phyloP scores from a whole-genome alignment of 441 rosid genomes.

The Adansonia madagascariensis region DNA sequence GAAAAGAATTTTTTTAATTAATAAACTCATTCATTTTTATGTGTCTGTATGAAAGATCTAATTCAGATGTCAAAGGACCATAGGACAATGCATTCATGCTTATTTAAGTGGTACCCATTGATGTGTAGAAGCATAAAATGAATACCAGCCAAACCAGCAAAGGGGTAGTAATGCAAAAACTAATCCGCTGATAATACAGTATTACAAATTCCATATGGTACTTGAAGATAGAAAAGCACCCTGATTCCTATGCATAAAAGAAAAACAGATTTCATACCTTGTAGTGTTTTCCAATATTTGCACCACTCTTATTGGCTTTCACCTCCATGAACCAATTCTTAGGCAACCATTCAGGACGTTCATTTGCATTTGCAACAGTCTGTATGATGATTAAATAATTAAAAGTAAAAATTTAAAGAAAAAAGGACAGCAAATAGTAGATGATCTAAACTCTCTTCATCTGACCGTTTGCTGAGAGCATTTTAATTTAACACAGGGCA shows the following conservation, averaged over 20 bases:
- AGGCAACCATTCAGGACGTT: slow-evolving; percentile 51
- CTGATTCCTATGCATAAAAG: slow-evolving; percentile 17
- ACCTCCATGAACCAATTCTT: slow-evolving; percentile 44
- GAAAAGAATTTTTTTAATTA: background rate
- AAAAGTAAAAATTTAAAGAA: background rate
- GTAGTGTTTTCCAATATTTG: slow-evolving; percentile 30
- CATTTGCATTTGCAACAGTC: slow-evolving; percentile 29
- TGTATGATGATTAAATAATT: slow-evolving; percentile 23
- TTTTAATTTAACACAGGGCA: background rate
- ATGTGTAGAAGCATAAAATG: background rate
- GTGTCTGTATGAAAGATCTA: background rate
- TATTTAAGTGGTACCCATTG: background rate
- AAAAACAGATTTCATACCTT: slow-evolving; percentile 40
- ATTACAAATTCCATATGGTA: background rate
- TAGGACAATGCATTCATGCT: slow-evolving; percentile 13
- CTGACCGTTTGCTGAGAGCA: background rate
- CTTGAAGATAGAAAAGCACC: slow-evolving; percentile 6
- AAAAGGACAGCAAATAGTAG: background rate
- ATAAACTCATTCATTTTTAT: background rate
- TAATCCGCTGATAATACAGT: background rate
- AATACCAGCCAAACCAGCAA: slow-evolving; percentile 13
- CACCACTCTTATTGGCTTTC: slow-evolving; percentile 35
- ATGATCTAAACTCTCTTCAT: slow-evolving; percentile 3
- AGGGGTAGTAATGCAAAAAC: slow-evolving; percentile 5
- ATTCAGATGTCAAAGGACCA: background rate